Evolutionary conservation across 441 rosid species (phyloP).

Genomic region (Syzygium malaccense): DNA sequence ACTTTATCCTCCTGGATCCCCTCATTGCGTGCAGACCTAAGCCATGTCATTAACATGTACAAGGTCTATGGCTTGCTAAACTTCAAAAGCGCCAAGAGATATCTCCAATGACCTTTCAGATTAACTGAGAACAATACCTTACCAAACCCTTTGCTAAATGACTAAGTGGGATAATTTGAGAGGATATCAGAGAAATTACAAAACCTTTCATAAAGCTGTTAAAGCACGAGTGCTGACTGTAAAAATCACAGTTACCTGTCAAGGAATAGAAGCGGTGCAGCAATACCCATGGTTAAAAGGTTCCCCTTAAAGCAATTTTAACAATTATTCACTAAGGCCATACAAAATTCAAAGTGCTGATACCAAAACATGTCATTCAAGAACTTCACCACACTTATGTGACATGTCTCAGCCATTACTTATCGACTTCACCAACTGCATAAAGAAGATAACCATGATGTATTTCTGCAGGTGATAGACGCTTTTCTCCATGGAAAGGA

Average conservation of each 20-base stretch:
- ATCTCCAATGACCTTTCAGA: neutral
- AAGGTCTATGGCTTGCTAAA: neutral
- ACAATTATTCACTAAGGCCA: neutral
- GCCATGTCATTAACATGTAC: neutral
- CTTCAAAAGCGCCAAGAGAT: neutral
- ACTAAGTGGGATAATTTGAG: neutral
- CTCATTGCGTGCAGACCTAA: neutral
- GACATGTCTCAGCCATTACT: neutral
- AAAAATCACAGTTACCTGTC: neutral
- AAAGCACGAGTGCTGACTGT: neutral
- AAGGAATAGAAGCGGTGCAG: neutral
- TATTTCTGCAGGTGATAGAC: conserved; percentile 45
- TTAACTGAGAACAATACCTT: neutral
- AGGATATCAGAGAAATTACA: neutral
- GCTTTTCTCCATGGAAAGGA: conserved; percentile 69
- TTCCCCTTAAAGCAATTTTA: neutral
- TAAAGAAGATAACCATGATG: neutral
- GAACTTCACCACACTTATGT: neutral
- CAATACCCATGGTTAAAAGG: neutral
- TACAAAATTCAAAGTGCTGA: neutral
- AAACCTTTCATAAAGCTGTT: neutral
- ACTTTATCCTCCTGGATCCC: neutral
- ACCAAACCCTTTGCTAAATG: neutral
- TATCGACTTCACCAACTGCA: neutral
- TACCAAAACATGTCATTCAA: neutral